Conservation (phyloP, 192 early-diverging fungal genomes). For the Coemansia sp. region DNA sequence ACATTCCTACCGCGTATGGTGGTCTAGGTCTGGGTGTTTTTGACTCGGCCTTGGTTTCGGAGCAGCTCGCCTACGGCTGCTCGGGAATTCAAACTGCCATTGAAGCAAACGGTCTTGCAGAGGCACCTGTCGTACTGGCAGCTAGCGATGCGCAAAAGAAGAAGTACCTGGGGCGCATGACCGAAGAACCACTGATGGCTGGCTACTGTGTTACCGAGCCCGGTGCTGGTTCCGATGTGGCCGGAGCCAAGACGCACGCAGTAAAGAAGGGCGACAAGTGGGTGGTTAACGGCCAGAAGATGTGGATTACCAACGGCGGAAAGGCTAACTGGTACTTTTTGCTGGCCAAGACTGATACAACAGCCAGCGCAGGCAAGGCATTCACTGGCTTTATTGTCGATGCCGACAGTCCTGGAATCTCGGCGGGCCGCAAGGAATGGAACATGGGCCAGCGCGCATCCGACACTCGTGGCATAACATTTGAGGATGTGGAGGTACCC, state of each 20-base stretch:
- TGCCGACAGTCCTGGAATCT: slow-evolving; percentile 83
- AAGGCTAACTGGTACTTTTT: slow-evolving; percentile 98
- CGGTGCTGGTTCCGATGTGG: slow-evolving; percentile 75
- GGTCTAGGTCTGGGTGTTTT: slow-evolving; percentile 87
- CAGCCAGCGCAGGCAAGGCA: slow-evolving; percentile 75
- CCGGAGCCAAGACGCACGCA: slow-evolving; percentile 67
- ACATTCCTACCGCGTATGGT: slow-evolving; percentile 82
- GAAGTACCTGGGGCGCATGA: slow-evolving; percentile 97
- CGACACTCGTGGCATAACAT: slow-evolving; percentile 88
- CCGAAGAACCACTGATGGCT: slow-evolving; percentile 92
- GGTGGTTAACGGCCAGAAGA: slow-evolving; percentile 86
- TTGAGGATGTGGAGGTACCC: slow-evolving; percentile 81
- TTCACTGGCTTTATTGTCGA: slow-evolving; percentile 97
- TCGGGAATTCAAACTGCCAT: slow-evolving; percentile 95
- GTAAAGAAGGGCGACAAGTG: slow-evolving; percentile 78
- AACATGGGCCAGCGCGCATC: slow-evolving; percentile 96
- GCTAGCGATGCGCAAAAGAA: slow-evolving; percentile 88
- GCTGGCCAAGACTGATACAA: slow-evolving; percentile 83
- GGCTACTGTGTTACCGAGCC: slow-evolving; percentile 88
- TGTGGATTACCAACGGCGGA: slow-evolving; percentile 98
- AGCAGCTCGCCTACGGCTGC: slow-evolving; percentile 93
- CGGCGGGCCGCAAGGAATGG: slow-evolving; percentile 90
- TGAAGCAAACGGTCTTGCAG: slow-evolving; percentile 92
- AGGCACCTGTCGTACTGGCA: slow-evolving; percentile 87
- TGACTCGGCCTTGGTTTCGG: slow-evolving; percentile 81